Evolutionary conservation across 2,329 filamentous ascomycete genomes (phyloP), one percentile per base, ranked within the genome.

Genomic region (Blumeria hordei): DNA sequence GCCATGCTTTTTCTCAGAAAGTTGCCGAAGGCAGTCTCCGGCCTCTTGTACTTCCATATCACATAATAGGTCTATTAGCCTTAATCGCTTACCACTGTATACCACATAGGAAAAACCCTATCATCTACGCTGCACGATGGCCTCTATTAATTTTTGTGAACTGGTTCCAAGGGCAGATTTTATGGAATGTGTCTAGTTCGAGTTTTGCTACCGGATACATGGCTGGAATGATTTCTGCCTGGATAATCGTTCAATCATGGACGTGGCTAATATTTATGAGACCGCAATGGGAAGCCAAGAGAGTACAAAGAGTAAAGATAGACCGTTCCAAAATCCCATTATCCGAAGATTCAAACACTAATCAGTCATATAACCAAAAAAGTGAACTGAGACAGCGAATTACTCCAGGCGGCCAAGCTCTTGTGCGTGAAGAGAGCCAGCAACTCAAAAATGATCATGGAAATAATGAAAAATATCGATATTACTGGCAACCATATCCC

Each of bases 401-500:
- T 8, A 4, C 34, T 39, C 2, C n/a, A 9, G 41, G n/a, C n/a
- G 35, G 16, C 18, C 16, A 16, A 47, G 43, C 21, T 8, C 28
- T 21, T 2, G 10, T 12, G 9, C 11, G 14, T 14, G 6, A 43
- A 34, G 18, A n/a, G 6, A 14, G 44, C 14, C 21, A 28, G 21
- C 21, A 28, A 4, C 21, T 4, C 21, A 28, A 4, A 28, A 28
- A 28, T 28, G 2, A 4, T 4, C 2, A 28, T 28, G 21, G 21
- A 28, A 28, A 28, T 2, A 28, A 44, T 10, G 21, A 28, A 28
- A 28, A 28, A 28, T 50, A 52, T 4, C 70, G 75, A 56, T 80
- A 79, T 55, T 72, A 74, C 60, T 82, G 78, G 78, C 72, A 82
- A 62, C 65, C 70, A 0, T 82, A 74, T 59, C 78, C 78, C 3